Evolutionary conservation across 345 rosid genomes (phyloP), one percentile per base, ranked within the genome.

Genomic region (Jatropha curcas): DNA sequence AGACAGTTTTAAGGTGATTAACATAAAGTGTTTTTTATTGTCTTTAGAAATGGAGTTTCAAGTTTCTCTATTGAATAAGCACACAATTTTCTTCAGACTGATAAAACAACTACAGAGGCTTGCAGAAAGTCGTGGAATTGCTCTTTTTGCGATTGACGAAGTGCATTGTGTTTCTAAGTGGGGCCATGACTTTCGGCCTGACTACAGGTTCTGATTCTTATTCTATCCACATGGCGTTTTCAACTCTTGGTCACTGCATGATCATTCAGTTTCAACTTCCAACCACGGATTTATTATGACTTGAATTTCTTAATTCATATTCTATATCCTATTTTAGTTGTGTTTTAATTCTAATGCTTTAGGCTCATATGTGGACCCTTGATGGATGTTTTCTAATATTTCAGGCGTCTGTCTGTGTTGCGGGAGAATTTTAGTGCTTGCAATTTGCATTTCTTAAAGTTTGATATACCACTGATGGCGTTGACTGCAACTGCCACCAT

Each of bases 111-210:
- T 90, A 60, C 92, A 90, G 86, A 79, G 45, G 76, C 98, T 93
- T 55, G 92, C 97, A 68, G 81, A 87, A 79, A 77, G 76, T 67
- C 90, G 82, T 59, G 98, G 98, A 63, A 90, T 93, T 52, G 83
- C 92, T 48, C 78, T 93, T 75, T 93, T 91, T 87, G 98, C 98
- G 19, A 84, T 93, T 66, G 98, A 93, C 76, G 97, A 93, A 79
- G 98, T 73, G 6, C 98, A 93, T 74, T 93, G 98, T 74, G 90
- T 93, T 74, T 93, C 98, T 51, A 91, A 91, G 74, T 93, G 98
- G 98, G 97, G 98, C 75, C 97, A 93, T 84, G 92, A 91, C 81
- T 93, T 93, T 80, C 92, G 97, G 56, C 96, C 92, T 4, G 87
- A 83, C 76, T 93, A 90, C 76, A 80, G 98, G 98, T 91, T 60